A percentile compares a stretch with the other conserved stretches of the same genome.
Evolutionary conservation across 768 basidiomycete genomes (phyloP).

Genomic region (Mycena amicta): DNA sequence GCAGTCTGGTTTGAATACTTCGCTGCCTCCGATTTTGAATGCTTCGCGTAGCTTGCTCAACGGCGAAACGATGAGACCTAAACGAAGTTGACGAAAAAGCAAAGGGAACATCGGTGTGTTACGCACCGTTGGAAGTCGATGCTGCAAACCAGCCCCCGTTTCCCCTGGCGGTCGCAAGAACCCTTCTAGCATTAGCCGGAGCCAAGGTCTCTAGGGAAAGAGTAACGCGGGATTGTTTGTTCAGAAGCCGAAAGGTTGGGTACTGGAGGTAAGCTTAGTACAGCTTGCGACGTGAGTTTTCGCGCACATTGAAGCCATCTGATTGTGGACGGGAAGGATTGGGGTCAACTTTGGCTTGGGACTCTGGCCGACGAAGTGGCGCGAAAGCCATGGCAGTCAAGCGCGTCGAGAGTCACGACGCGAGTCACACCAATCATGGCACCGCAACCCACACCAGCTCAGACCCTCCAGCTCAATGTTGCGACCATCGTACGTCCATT

Average conservation of each 20-base stretch:
- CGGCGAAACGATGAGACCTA: constrained; percentile 66
- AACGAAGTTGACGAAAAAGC: too few species aligned
- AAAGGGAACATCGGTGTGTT: not conserved
- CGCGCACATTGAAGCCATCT: constrained; percentile 49
- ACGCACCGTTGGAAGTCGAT: constrained; percentile 31
- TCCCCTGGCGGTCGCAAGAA: constrained; percentile 62
- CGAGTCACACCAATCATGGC: constrained; percentile 36
- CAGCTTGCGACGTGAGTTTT: constrained; percentile 6
- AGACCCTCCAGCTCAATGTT: constrained; percentile 49
- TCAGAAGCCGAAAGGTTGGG: constrained; percentile 50
- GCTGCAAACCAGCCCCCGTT: constrained; percentile 72
- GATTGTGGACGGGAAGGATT: constrained; percentile 39
- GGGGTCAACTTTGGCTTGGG: constrained; percentile 40
- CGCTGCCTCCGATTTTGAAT: constrained; percentile 44
- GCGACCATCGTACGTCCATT: constrained; percentile 51
- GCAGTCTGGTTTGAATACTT: constrained; percentile 54
- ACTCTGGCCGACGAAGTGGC: constrained; percentile 38
- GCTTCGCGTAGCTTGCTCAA: constrained; percentile 62
- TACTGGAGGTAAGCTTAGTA: constrained; percentile 35
- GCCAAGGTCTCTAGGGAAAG: constrained; percentile 53
- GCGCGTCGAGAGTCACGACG: constrained; percentile 31
- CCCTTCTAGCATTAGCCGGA: constrained; percentile 43
- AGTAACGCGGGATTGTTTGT: constrained; percentile 66
- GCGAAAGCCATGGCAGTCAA: constrained; percentile 39
- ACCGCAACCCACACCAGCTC: constrained; percentile 39